Percentiles rank a stretch among this genome's conserved stretches.
Evolutionary conservation across 345 rosid genomes (phyloP).

Genomic region (Syzygium oleosum): DNA sequence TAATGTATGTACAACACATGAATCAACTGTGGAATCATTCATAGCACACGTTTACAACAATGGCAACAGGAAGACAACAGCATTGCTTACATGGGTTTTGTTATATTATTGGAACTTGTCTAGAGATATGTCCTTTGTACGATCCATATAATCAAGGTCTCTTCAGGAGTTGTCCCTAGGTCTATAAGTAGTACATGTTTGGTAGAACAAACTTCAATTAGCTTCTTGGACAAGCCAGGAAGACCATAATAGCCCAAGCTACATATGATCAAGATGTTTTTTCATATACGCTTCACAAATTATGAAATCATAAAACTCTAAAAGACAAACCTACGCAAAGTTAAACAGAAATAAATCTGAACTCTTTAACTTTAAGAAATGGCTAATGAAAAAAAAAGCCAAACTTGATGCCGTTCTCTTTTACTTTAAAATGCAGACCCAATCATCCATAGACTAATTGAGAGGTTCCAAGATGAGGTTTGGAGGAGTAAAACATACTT

Average conservation of each 20-base stretch:
- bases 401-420: background rate
- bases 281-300: background rate
- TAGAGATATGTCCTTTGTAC: background rate
- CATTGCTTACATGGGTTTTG: background rate
- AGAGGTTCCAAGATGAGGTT: background rate
- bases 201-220: background rate
- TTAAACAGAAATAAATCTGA: background rate
- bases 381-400: background rate
- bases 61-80: background rate
- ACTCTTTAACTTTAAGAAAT: background rate
- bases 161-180: background rate
- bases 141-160: background rate
- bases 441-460: background rate
- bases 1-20: background rate
- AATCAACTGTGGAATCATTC: background rate
- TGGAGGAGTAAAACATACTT: constrained; percentile 21
- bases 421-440: background rate
- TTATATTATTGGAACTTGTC: background rate
- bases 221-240: background rate
- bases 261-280: background rate
- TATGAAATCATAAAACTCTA: background rate
- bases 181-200: background rate
- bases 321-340: background rate
- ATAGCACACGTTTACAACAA: background rate
- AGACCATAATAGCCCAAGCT: background rate